Conservation (phyloP, 192 early-diverging fungal species). For the Backusella circina region DNA sequence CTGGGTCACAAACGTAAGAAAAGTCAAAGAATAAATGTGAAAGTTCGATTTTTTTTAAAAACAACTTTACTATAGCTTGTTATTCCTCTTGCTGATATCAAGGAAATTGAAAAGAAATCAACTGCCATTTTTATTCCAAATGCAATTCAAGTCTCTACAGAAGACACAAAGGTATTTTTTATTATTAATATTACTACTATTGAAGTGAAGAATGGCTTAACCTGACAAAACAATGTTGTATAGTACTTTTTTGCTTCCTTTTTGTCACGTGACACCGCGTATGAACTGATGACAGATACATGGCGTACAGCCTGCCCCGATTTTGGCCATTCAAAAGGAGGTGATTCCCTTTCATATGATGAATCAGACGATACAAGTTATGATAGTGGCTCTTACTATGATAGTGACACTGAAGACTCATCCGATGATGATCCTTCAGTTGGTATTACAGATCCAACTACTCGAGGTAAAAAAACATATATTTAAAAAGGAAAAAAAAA, state of each 20-base stretch:
- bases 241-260: constrained; percentile 78
- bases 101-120: constrained; percentile 74
- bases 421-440: not conserved
- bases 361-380: not conserved
- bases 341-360: not conserved
- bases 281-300: constrained; percentile 60
- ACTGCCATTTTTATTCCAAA: constrained; percentile 82
- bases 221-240: not conserved
- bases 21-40: not conserved
- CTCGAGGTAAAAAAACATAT: not conserved
- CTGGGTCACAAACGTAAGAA: constrained; percentile 64
- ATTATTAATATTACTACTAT: not conserved
- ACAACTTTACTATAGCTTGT: constrained; percentile 39
- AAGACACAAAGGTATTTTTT: constrained; percentile 39
- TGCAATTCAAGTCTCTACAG: constrained; percentile 71
- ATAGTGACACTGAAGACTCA: not conserved
- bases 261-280: constrained; percentile 70
- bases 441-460: not conserved
- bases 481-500: not conserved
- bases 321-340: not conserved
- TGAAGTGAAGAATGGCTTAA: not conserved
- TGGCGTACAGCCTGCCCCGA: constrained; percentile 32
- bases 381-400: not conserved
- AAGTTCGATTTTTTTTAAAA: not conserved
- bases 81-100: constrained; percentile 68